Evolutionary conservation across 2,329 filamentous ascomycete species (phyloP), one percentile per base, ranked within the genome.

Genomic region (Emydomyces testavorans): DNA sequence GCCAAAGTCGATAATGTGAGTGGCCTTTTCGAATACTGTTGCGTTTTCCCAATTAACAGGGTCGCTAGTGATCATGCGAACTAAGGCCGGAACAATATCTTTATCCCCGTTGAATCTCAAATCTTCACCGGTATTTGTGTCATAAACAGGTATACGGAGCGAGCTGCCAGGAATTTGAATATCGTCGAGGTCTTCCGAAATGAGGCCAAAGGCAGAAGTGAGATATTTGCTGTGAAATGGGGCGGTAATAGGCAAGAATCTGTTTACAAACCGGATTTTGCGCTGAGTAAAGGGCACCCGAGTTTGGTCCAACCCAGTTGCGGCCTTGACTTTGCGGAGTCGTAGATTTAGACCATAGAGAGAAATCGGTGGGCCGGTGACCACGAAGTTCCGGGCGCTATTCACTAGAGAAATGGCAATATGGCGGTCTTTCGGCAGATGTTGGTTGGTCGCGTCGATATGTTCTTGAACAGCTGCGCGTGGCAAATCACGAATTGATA

Each of bases 171-270:
- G 76, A 48, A 96, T 90, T 46, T 76, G 71, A 55, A 96, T 73
- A 56, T 89, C 78, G 65, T 86, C 86, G 52, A 98, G 74, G 62
- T 98, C 93, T 58, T 90, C 81, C 48, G 89, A 78, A 53, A 98
- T 87, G 58, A 88, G 75, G 51, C 81, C 77, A 21, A 85, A 87
- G 1, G 92, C 90, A 56, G 88, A 81, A 20, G 76, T 73, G 13
- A 98, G 79, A 63, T 96, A 95, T 52, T 87, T 83, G 76, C 92
- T 98, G 75, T 98, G 92, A 76, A 98, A 98, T 3, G 92, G 93
- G 7, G 92, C 88, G 1, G 90, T 95, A 65, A 98, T 98, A 39
- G 92, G 93, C 52, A 98, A 72, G 74, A 98, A 98, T 52, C 92
- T 83, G 72, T 95, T 95, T 53, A 87, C 86, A 58, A 98, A 98